These are phyloP conservation scores for Zygotorulaspora danielsina DNA, from an alignment of 805 yeast genomes.

Conservation along the genomic window DNA sequence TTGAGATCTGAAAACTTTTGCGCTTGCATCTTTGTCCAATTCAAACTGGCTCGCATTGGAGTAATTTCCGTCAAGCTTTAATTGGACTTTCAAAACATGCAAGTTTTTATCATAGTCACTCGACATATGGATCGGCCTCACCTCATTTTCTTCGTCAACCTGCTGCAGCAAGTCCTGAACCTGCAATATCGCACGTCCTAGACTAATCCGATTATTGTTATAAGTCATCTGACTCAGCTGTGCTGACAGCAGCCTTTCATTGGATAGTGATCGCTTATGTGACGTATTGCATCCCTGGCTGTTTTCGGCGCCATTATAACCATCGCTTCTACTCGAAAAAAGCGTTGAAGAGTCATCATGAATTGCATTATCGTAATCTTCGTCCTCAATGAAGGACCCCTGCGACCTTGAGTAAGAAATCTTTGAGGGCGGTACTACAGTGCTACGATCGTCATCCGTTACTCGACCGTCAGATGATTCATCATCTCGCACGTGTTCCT, in stretches of 20 bases:
- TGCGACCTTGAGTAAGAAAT: slow-evolving; percentile 15
- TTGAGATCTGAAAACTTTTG: slow-evolving; percentile 66
- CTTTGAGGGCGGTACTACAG: slow-evolving; percentile 12
- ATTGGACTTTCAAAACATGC: slow-evolving; percentile 25
- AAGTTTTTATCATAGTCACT: slow-evolving; percentile 26
- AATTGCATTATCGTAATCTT: slow-evolving; percentile 6
- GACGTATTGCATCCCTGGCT: slow-evolving; percentile 3
- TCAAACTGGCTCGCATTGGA: slow-evolving; percentile 40
- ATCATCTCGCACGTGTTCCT: background rate
- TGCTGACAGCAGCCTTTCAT: slow-evolving; percentile 24
- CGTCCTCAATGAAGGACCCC: slow-evolving; percentile 16
- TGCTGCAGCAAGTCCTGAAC: slow-evolving; percentile 49
- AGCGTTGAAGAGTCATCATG: slow-evolving; percentile 14
- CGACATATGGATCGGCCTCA: slow-evolving; percentile 63
- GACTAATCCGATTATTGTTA: slow-evolving; percentile 62
- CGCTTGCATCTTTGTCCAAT: slow-evolving; percentile 64
- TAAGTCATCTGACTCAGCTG: slow-evolving; percentile 70
- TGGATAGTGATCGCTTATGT: slow-evolving; percentile 16
- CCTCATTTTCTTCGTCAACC: slow-evolving; percentile 51
- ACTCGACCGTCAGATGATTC: background rate
- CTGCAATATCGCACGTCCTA: slow-evolving; percentile 57
- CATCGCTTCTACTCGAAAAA: slow-evolving; percentile 5
- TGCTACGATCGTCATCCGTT: slow-evolving; percentile 9
- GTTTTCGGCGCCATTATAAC: background rate
- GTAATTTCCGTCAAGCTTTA: slow-evolving; percentile 29